A percentile compares a stretch with the other conserved stretches of the same genome.
phyloP scores from a whole-genome alignment of 2,329 filamentous ascomycete species.

The Cercospora citrullina region DNA sequence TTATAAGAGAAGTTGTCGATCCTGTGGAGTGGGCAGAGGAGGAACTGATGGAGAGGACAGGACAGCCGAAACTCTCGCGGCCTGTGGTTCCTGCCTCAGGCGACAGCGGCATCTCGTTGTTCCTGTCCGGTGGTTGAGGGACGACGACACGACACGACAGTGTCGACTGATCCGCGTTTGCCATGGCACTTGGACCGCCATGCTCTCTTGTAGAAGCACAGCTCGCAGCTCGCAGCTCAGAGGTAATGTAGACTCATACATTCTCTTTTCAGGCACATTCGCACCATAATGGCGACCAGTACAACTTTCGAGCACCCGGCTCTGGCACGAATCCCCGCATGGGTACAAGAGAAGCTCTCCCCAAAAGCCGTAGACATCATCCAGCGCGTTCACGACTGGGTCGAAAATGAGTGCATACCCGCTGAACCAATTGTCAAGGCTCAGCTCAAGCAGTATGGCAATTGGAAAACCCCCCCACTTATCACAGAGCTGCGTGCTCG shows the following conservation, averaged over 20 bases:
- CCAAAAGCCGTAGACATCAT: conserved; percentile 28
- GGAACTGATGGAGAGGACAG: neutral
- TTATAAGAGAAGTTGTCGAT: neutral
- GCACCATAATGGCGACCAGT: neutral
- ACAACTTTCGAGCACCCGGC: conserved; percentile 23
- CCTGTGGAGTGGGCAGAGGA: neutral
- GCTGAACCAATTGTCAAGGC: conserved; percentile 30
- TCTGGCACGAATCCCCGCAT: conserved; percentile 25
- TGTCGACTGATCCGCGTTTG: conserved; percentile 9
- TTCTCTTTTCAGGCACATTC: neutral
- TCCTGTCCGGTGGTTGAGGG: neutral
- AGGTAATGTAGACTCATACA: neutral
- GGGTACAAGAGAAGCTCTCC: conserved; percentile 31
- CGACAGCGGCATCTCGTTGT: neutral
- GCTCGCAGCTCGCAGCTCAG: neutral
- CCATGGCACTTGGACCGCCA: conserved; percentile 4
- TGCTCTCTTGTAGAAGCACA: neutral
- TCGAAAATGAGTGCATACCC: conserved; percentile 31
- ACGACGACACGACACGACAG: conserved; percentile 6
- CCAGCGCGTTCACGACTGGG: conserved; percentile 29
- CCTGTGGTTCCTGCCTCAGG: neutral
- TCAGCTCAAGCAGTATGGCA: conserved; percentile 26
- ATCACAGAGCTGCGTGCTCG: conserved; percentile 25
- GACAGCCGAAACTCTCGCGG: neutral
- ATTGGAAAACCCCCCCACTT: conserved; percentile 29